A percentile compares a stretch with the other conserved stretches of the same genome.
These are phyloP conservation scores for Linanthus parryae DNA, from an alignment of 148 eudicot species.

Conservation along the genomic window DNA sequence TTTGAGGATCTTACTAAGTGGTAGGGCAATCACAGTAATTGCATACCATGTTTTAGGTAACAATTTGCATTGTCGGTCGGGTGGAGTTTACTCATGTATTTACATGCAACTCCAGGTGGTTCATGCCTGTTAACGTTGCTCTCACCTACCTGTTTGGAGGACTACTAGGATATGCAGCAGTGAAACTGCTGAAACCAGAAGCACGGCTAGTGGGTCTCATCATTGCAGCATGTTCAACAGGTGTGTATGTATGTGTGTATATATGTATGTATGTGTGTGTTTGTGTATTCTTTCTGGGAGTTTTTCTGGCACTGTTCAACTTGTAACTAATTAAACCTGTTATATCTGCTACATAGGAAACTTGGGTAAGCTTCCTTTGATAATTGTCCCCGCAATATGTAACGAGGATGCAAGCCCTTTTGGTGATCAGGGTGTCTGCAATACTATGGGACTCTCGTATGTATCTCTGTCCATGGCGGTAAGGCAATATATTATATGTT, in stretches of 20 bases:
- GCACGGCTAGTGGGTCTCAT: constrained; percentile 63
- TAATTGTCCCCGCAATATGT: constrained; percentile 81
- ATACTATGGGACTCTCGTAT: constrained; percentile 57
- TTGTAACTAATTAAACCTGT: too few species aligned
- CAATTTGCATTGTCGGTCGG: too few species aligned
- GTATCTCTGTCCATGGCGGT: constrained; percentile 97
- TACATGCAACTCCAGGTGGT: constrained; percentile 98
- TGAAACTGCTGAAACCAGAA: constrained; percentile 59
- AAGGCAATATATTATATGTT: too few species aligned
- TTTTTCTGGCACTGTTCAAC: too few species aligned
- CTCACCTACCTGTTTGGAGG: constrained; percentile 78
- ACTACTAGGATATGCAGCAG: constrained; percentile 64
- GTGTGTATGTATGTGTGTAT: too few species aligned
- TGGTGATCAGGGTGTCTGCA: constrained; percentile 49
- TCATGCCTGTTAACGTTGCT: constrained; percentile 83
- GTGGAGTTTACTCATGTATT: too few species aligned
- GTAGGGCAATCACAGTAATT: too few species aligned
- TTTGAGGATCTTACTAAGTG: constrained; percentile 75
- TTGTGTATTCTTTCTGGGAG: not conserved
- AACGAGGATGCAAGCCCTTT: constrained; percentile 68
- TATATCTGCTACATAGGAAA: constrained; percentile 37
- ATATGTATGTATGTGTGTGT: too few species aligned
- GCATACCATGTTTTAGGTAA: too few species aligned
- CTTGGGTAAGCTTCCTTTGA: constrained; percentile 75
- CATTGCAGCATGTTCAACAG: constrained; percentile 63